Evolutionary conservation across 2,329 filamentous ascomycete genomes (phyloP), one percentile per base, ranked within the genome.

Genomic region (Neofusicoccum sp.): DNA sequence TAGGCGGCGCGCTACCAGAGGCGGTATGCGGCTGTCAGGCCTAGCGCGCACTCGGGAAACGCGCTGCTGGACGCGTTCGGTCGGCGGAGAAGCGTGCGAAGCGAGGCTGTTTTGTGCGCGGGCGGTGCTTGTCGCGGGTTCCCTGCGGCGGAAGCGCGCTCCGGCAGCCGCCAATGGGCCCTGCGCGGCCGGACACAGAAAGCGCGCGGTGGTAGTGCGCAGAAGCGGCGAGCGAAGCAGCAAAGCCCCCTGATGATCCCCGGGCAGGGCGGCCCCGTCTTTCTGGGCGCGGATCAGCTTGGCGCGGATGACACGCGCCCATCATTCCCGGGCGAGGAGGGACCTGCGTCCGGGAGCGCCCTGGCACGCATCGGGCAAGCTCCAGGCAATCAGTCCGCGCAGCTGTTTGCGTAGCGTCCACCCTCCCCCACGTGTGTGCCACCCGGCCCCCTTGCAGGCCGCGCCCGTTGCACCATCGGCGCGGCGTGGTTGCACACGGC

Each of bases 351-450:
- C 22, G 22, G 22, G 22, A 22, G 22, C 22, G 22, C 22, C 22
- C 22, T 22, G 22, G 22, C 22, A 22, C 22, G 22, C 22, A 22
- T 22, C 22, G 22, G 22, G 22, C 22, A 22, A 22, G 22, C 22
- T 22, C 22, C 22, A n/a, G 33, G 31, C 39, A 44, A 31, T 44
- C 54, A 58, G 45, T 22, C 54, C 41, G 11, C 54, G 54, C 41
- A 45, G 39, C 41, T 58, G 54, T 58, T 58, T 58, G 45, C 54
- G 54, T 58, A 58, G 54, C 31, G 22, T n/a, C 11, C 22, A 22
- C 22, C 22, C 22, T 22, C 22, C 31, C 45, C 54, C 54, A 22
- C 41, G 39, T 56, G 50, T 41, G 50, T 41, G 52, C 39, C 12
- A 31, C 47, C 7, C 47, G 22, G 22, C 7, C 11, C 50, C 50